These are phyloP conservation scores for Cladosporium sp. DNA, from an alignment of 2,329 filamentous ascomycete genomes.

Conservation along the genomic window DNA sequence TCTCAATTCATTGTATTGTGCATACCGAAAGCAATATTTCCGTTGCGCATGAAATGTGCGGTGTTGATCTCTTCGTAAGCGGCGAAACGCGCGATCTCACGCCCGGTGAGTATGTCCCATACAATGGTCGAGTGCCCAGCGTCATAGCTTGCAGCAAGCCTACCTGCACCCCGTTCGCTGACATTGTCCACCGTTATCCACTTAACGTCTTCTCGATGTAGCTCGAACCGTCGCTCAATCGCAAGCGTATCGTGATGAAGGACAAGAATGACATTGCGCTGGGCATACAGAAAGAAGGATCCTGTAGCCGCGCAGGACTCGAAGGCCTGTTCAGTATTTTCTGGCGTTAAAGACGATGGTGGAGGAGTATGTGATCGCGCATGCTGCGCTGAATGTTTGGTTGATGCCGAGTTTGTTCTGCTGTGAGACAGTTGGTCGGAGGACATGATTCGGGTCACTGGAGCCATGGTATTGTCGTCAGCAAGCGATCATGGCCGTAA, in stretches of 20 bases:
- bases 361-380: conserved; percentile 41
- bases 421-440: too few species aligned
- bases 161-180: conserved; percentile 80
- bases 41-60: conserved; percentile 94
- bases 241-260: conserved; percentile 90
- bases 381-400: conserved; percentile 34
- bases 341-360: conserved; percentile 46
- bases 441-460: too few species aligned
- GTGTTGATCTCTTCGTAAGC: conserved; percentile 85
- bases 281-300: conserved; percentile 83
- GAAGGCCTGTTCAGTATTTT: conserved; percentile 58
- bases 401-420: conserved; percentile 42
- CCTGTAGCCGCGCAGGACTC: conserved; percentile 89
- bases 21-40: conserved; percentile 96
- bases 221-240: conserved; percentile 81
- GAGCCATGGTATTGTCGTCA: too few species aligned
- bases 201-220: conserved; percentile 79
- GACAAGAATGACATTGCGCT: conserved; percentile 79
- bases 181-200: conserved; percentile 88
- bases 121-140: conserved; percentile 85
- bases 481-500: conserved; percentile 28
- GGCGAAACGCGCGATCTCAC: conserved; percentile 86
- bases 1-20: too few species aligned
- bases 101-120: conserved; percentile 91
- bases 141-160: conserved; percentile 91